Evolutionary conservation across 768 basidiomycete genomes (phyloP), one percentile per base, ranked within the genome.

Genomic region (Hysterangium stoloniferum): DNA sequence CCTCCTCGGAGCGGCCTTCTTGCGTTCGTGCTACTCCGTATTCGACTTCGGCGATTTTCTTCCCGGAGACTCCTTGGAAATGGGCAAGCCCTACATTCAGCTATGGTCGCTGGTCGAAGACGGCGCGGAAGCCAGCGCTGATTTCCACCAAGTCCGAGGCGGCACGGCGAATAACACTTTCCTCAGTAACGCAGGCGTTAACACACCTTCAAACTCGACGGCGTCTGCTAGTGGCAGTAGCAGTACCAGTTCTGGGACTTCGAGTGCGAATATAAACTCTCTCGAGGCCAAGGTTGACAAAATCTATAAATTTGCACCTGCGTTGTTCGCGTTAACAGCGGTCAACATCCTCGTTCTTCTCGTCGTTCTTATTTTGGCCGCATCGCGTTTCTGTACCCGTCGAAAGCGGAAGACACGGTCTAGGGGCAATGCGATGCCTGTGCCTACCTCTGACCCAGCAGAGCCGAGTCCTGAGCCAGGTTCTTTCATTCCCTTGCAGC

Each of bases 1-100:
- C 81, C 71, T 92, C 38, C 61, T 90, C 47, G 89, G 89, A 19
- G 88, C 86, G 65, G 90, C 86, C 59, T 75, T 88, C 61, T 73
- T 92, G 53, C 86, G 89, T 52, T 85, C 86, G 13, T 68, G 90
- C 33, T 91, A 91, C 64, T 76, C 85, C 6, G 67, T 92, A 50
- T 92, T 89, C 63, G 84, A 90, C 64, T 52, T 52, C 42, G 49
- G 52, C 24, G 59, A 60, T 40, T 92, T 84, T 61, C 88, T 88
- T 20, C 85, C 91, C 66, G 88, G 78, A 57, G 76, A 81, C 59
- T 62, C 72, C 11, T 68, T 73, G 4, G 64, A 73, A 13, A 81
- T 81, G 79, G 86, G 85, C 34, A 65, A 81, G 60, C 89, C 89
- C 4, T 88, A 85, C 62, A 75, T 92, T 67, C 82, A 82, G 64